These are phyloP conservation scores for Phaeomoniella chlamydospora DNA, from an alignment of 2,329 filamentous ascomycete genomes.

Conservation along the genomic window DNA sequence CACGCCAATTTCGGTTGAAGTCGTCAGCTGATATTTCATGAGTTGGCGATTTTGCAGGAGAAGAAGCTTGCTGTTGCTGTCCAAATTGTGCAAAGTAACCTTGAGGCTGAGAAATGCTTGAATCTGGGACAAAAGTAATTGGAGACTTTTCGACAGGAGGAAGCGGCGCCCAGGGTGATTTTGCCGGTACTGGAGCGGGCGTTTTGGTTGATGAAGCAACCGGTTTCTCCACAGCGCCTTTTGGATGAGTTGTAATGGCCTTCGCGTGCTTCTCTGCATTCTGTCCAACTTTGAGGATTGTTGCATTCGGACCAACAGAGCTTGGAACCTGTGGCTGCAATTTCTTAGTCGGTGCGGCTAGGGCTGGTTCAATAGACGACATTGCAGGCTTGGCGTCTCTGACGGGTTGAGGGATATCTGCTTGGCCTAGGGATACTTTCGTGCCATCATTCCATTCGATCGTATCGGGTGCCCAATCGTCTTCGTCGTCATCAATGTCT, in stretches of 20 bases:
- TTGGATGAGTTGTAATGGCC: conserved; percentile 26
- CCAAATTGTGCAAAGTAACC: conserved; percentile 42
- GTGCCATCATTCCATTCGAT: conserved; percentile 58
- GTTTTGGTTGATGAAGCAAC: conserved; percentile 25
- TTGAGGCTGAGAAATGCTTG: conserved; percentile 22
- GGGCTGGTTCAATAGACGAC: conserved; percentile 12
- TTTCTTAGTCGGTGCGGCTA: conserved; percentile 5
- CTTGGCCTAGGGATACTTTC: conserved; percentile 39
- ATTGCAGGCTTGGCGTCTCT: not conserved
- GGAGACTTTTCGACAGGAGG: conserved; percentile 77
- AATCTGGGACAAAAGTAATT: conserved; percentile 41
- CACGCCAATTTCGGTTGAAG: conserved; percentile 75
- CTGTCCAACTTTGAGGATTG: conserved; percentile 31
- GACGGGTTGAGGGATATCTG: conserved; percentile 6
- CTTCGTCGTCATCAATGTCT: conserved; percentile 55
- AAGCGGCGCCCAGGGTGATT: conserved; percentile 82
- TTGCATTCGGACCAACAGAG: conserved; percentile 33
- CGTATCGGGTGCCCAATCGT: conserved; percentile 50
- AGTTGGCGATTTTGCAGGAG: conserved; percentile 36
- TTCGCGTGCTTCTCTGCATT: conserved; percentile 27
- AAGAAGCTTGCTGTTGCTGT: conserved; percentile 38
- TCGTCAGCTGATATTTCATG: conserved; percentile 91
- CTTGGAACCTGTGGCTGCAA: conserved; percentile 21
- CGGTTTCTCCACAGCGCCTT: conserved; percentile 38
- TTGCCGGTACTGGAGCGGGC: conserved; percentile 49